Evolutionary conservation across 2,329 filamentous ascomycete species (phyloP).

Genomic region (Sarocladiaceae sp.): DNA sequence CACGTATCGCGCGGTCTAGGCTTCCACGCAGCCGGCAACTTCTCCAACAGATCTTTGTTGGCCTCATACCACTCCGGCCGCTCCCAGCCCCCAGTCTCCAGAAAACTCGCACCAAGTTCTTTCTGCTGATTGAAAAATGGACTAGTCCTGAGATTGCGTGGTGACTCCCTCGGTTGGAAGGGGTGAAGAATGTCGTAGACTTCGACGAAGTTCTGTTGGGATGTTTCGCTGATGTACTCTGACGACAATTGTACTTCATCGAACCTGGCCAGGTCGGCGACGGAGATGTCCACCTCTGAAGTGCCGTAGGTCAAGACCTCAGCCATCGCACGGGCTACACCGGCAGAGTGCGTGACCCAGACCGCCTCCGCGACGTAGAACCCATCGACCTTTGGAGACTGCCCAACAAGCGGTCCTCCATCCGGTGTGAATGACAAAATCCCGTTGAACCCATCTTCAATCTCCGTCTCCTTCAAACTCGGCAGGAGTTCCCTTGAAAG

Average conservation of each 20-base stretch:
- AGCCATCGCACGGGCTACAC: conserved; percentile 56
- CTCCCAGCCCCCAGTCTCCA: conserved; percentile 59
- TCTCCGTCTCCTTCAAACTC: conserved; percentile 41
- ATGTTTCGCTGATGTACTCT: conserved; percentile 54
- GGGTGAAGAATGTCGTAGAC: conserved; percentile 63
- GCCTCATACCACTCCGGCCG: conserved; percentile 59
- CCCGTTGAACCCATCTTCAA: conserved; percentile 60
- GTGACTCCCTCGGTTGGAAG: conserved; percentile 51
- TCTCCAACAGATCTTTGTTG: conserved; percentile 46
- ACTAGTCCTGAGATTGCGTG: conserved; percentile 53
- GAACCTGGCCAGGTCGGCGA: conserved; percentile 57
- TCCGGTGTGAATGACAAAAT: conserved; percentile 65
- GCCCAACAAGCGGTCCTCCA: conserved; percentile 55
- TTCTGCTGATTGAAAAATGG: conserved; percentile 52
- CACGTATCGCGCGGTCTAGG: conserved; percentile 54
- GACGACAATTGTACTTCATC: conserved; percentile 55
- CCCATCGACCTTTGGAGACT: conserved; percentile 52
- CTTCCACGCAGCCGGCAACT: conserved; percentile 49
- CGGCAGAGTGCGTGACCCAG: conserved; percentile 63
- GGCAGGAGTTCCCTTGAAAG: conserved; percentile 52
- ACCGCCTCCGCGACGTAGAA: conserved; percentile 64
- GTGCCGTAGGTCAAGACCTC: conserved; percentile 52
- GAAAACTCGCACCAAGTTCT: conserved; percentile 54
- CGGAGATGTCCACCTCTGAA: conserved; percentile 52
- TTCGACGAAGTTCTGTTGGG: conserved; percentile 58